These are phyloP conservation scores for Sindora glabra DNA, from an alignment of 306 rosid genomes.

Conservation along the genomic window DNA sequence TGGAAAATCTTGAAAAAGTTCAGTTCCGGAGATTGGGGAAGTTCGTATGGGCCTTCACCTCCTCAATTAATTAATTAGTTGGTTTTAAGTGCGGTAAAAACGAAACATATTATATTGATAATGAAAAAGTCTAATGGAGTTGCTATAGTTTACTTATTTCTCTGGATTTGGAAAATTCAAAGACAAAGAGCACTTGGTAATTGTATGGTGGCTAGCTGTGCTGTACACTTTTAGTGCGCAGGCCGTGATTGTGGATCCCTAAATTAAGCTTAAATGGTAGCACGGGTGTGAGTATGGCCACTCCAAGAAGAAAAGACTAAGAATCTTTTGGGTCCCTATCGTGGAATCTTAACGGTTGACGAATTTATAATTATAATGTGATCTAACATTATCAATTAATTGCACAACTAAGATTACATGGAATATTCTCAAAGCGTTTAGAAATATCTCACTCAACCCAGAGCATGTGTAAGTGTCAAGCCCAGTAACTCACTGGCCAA, in stretches of 20 bases:
- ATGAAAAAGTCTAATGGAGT: neutral
- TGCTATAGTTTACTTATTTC: too few species aligned
- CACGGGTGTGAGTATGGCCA: too few species aligned
- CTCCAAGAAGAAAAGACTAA: neutral
- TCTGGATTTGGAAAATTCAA: neutral
- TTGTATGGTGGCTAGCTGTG: neutral
- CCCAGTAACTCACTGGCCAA: too few species aligned
- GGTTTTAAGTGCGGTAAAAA: neutral
- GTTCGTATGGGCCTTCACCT: neutral
- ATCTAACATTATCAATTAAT: too few species aligned
- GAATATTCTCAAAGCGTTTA: neutral
- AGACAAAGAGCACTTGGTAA: neutral
- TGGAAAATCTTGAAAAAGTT: conserved; percentile 17
- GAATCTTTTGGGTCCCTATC: conserved; percentile 13
- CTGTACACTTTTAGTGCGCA: neutral
- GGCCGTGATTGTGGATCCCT: neutral
- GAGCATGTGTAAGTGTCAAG: too few species aligned
- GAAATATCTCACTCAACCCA: neutral
- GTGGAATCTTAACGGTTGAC: neutral
- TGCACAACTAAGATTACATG: neutral
- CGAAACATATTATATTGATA: neutral
- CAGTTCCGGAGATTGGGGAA: conserved; percentile 20
- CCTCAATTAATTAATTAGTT: neutral
- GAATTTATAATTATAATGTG: too few species aligned
- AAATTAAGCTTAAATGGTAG: too few species aligned